Evolutionary conservation across 2,329 filamentous ascomycete species (phyloP).

Genomic region (Huntiella savannae): DNA sequence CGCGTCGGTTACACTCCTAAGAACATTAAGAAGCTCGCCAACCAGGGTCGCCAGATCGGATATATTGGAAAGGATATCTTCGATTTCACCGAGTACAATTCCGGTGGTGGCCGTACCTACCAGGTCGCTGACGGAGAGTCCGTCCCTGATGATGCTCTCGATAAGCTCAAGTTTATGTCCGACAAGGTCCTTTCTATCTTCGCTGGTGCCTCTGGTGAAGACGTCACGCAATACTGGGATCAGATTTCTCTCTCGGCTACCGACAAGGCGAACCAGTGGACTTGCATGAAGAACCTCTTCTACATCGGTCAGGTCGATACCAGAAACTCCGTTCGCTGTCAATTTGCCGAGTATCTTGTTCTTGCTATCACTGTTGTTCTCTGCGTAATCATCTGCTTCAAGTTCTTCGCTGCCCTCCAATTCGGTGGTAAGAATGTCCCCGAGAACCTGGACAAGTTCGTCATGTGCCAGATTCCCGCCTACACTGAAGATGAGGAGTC

Average conservation of each 20-base stretch:
- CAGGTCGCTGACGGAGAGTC: slow-evolving; percentile 34
- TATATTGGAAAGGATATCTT: slow-evolving; percentile 69
- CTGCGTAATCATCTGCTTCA: slow-evolving; percentile 71
- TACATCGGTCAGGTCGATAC: slow-evolving; percentile 87
- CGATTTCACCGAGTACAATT: slow-evolving; percentile 68
- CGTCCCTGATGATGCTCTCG: slow-evolving; percentile 23
- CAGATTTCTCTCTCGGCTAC: slow-evolving; percentile 38
- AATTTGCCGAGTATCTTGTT: slow-evolving; percentile 78
- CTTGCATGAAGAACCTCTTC: slow-evolving; percentile 85
- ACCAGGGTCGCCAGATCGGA: slow-evolving; percentile 45
- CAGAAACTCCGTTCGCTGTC: slow-evolving; percentile 64
- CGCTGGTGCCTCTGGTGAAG: slow-evolving; percentile 51
- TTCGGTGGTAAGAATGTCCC: slow-evolving; percentile 82
- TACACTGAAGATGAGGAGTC: slow-evolving; percentile 99
- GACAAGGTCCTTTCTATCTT: slow-evolving; percentile 56
- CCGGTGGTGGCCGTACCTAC: slow-evolving; percentile 48
- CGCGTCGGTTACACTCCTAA: slow-evolving; percentile 64
- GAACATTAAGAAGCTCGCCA: slow-evolving; percentile 53
- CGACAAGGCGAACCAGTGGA: slow-evolving; percentile 48
- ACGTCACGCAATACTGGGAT: slow-evolving; percentile 72
- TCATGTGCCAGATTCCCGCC: slow-evolving; percentile 92
- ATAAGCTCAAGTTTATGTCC: slow-evolving; percentile 66
- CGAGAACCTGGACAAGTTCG: slow-evolving; percentile 93
- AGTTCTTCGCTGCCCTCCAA: slow-evolving; percentile 90
- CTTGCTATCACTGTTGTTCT: slow-evolving; percentile 69